Base-by-base conservation (phyloP, 192 early-diverging fungal species). In the Coemansia sp. region DNA sequence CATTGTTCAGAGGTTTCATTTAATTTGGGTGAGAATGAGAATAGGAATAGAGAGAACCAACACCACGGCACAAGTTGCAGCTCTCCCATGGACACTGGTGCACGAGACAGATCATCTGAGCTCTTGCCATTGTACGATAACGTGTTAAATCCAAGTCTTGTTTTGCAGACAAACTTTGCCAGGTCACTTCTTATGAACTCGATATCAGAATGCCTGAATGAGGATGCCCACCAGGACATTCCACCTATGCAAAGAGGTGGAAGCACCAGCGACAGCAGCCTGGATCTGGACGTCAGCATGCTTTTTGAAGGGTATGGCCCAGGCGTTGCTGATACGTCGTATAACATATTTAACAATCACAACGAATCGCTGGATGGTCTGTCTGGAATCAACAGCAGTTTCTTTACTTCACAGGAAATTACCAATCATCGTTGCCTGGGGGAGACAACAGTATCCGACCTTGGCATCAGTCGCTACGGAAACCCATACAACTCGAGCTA, bases 321-420 rank as follows among this genome's bases (percentile, higher is more conserved):
- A n/a, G 42, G 48, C 11, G 17, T 13, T 21, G 24, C 42, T 15
- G 2, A 42, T n/a, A 14, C 21, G 30, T 42, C 37, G 3, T 25
- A 42, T 22, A 41, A 57, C 5, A 21, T 17, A 19, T 50, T 60
- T 37, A 58, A 64, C 66, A 60, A 63, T 11, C 65, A 24, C 54
- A 61, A 66, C 33, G 27, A 25, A 11, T 62, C 69, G 13, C 41
- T 54, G 15, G 50, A 40, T 8, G 62, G 47, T 4, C 27, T 69
- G 2, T 72, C 69, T 33, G 75, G 51, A 9, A 61, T 78, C 61
- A 59, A 54, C 33, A 71, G 69, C 58, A 62, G 49, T 27, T 62
- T 78, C 42, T 78, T 78, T 65, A 61, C 69, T 2, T 78, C 75
- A 7, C 57, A 61, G 40, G 75, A 78, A 18, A 30, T 64, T 37